Percentiles rank a stretch among this genome's conserved stretches.
phyloP scores from a whole-genome alignment of 257 asterid genomes.

The Ehretia macrophylla region DNA sequence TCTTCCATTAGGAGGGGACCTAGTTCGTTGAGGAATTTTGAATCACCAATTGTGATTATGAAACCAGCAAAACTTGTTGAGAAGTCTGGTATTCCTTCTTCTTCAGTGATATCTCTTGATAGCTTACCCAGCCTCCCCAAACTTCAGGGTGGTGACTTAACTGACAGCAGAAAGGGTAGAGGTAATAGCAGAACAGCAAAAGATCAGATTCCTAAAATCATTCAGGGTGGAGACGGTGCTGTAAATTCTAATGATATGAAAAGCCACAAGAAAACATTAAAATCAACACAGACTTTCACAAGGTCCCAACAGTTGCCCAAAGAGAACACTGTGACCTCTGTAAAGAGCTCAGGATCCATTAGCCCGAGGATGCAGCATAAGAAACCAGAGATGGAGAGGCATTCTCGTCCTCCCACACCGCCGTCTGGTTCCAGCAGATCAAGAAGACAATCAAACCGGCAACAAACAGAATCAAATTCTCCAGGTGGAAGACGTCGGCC shows the following conservation, averaged over 20 bases:
- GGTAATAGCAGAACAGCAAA: slow-evolving; percentile 26
- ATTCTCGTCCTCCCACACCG: slow-evolving; percentile 64
- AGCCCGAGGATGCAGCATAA: slow-evolving; percentile 79
- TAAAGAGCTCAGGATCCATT: slow-evolving; percentile 53
- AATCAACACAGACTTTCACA: slow-evolving; percentile 36
- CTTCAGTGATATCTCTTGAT: slow-evolving; percentile 52
- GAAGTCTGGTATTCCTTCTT: slow-evolving; percentile 57
- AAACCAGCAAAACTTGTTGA: slow-evolving; percentile 74
- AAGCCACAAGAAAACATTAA: slow-evolving; percentile 31
- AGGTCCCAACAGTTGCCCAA: slow-evolving; percentile 44
- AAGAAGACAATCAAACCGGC: slow-evolving; percentile 56
- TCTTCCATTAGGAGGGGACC: slow-evolving; percentile 33
- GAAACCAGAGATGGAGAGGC: slow-evolving; percentile 59
- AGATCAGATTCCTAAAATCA: slow-evolving; percentile 28
- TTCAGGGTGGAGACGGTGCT: slow-evolving; percentile 29
- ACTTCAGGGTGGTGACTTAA: slow-evolving; percentile 30
- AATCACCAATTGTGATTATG: slow-evolving; percentile 87
- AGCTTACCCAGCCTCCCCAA: slow-evolving; percentile 37
- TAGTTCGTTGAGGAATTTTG: slow-evolving; percentile 33
- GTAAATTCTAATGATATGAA: slow-evolving; percentile 28
- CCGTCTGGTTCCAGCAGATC: slow-evolving; percentile 56
- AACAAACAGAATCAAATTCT: slow-evolving; percentile 48
- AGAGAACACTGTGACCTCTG: slow-evolving; percentile 39
- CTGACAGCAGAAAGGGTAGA: slow-evolving; percentile 33
- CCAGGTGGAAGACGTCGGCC: slow-evolving; percentile 74